Evolutionary conservation across 768 basidiomycete genomes (phyloP).

Genomic region (Suillus decipiens): DNA sequence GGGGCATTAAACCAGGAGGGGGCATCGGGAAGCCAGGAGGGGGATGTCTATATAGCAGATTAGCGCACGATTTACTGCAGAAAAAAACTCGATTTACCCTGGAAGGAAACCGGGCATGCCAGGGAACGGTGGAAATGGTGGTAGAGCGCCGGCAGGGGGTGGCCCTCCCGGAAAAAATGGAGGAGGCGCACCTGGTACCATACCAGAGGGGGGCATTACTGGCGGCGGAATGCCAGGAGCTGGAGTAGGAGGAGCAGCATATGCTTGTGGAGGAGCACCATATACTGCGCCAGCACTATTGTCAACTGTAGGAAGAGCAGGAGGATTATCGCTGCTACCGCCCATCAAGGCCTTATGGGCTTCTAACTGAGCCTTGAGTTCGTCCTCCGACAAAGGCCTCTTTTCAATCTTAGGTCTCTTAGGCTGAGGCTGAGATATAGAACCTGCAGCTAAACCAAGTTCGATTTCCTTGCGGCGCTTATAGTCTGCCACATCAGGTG

Average conservation of each 20-base stretch:
- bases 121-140: constrained; percentile 44
- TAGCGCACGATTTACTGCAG: constrained; percentile 16
- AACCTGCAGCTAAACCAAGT: constrained; percentile 79
- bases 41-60: constrained; percentile 37
- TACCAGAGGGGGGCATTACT: constrained; percentile 38
- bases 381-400: constrained; percentile 74
- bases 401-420: constrained; percentile 85
- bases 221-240: constrained; percentile 26
- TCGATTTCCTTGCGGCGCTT: constrained; percentile 95
- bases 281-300: constrained; percentile 62
- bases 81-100: constrained; percentile 43
- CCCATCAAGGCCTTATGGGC: constrained; percentile 95
- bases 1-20: constrained; percentile 40
- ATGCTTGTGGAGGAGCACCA: constrained; percentile 73
- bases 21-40: constrained; percentile 59
- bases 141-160: constrained; percentile 41
- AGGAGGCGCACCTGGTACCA: constrained; percentile 46
- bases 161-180: constrained; percentile 40
- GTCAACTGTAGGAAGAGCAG: constrained; percentile 39
- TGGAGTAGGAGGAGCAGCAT: constrained; percentile 46
- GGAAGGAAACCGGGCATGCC: constrained; percentile 55
- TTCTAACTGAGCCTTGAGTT: constrained; percentile 81
- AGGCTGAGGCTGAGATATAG: constrained; percentile 77
- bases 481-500: constrained; percentile 93
- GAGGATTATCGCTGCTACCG: constrained; percentile 39